Base-by-base conservation (phyloP, 2,329 filamentous ascomycete genomes). In the Botrytis paeoniae region DNA sequence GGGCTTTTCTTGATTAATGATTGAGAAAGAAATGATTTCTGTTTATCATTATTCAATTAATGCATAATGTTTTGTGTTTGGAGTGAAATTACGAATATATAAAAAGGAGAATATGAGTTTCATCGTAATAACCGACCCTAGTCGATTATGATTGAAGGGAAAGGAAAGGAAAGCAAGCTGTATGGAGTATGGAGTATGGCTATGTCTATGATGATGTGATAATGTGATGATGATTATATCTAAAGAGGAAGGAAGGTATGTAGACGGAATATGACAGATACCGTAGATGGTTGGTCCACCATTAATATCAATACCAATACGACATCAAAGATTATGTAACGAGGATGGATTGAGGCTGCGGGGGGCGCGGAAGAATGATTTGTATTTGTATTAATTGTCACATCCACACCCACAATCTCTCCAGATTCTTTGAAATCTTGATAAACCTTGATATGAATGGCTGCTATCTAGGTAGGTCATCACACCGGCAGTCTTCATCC, bases 11-110 rank as follows among this genome's bases (percentile, higher is more conserved):
- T 54, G 64, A 29, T 1, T 29, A 9, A 63, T 32, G 41, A 6
- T 18, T 41, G 12, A 39, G 35, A 25, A 18, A 62, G 35, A n/a
- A 62, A 61, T 22, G 20, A 41, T 29, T 43, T 29, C 5, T 60
- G 57, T 25, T 37, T 20, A 16, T 32, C 8, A 29, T 63, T 43
- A 43, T 29, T 54, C 51, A 54, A 29, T 29, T 41, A 63, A 43
- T 29, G 61, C 61, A 66, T 66, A 54, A n/a, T 29, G 45, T 54
- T 37, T 66, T 39, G 64, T 54, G 64, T 66, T 66, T 66, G 51
- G 32, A 45, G 37, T 63, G 37, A 37, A 37, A 29, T 18, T 57
- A 29, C n/a, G 18, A 22, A 60, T 35, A 5, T 3, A 37, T n/a
- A 35, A 65, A 35, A 35, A 62, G 60, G 60, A 63, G 61, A 43